phyloP scores from a whole-genome alignment of 176 grass and related monocot species.

The Saccharum spontaneum region DNA sequence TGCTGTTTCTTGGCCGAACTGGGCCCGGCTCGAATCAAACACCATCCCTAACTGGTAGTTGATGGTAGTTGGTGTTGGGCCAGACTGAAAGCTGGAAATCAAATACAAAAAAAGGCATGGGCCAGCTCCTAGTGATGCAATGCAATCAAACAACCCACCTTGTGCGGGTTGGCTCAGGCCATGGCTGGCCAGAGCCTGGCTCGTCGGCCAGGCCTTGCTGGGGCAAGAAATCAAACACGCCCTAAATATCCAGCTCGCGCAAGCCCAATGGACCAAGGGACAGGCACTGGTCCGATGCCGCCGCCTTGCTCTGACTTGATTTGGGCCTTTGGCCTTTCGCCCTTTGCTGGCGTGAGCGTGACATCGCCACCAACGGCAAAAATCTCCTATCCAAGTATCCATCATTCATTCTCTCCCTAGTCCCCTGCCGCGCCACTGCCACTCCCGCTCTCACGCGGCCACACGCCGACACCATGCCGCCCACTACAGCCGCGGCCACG shows the following conservation, averaged over 20 bases:
- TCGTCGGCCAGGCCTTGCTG: too few relatives aligned
- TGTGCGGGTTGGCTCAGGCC: too few relatives aligned
- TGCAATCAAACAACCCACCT: too few relatives aligned
- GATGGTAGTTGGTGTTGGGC: too few relatives aligned
- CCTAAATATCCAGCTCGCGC: neutral
- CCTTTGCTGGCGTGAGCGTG: neutral
- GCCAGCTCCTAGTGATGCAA: too few relatives aligned
- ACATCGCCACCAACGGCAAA: conserved; percentile 15
- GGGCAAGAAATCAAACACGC: too few relatives aligned
- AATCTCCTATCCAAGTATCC: conserved; percentile 62
- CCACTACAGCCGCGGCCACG: conserved; percentile 9
- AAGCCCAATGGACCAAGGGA: neutral
- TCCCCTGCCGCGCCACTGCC: neutral
- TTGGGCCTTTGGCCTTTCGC: neutral
- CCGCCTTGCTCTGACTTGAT: neutral
- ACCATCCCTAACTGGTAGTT: too few relatives aligned
- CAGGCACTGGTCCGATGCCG: neutral
- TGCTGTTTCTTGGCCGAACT: too few relatives aligned
- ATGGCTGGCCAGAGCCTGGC: too few relatives aligned
- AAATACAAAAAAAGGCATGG: too few relatives aligned
- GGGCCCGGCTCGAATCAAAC: too few relatives aligned
- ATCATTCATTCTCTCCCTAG: neutral
- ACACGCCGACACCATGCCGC: conserved; percentile 27
- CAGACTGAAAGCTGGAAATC: too few relatives aligned
- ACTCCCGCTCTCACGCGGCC: neutral